A percentile compares a stretch with the other conserved stretches of the same genome.
Conservation (phyloP, 495 filamentous ascomycete genomes). For the Trichoderma reesei region DNA sequence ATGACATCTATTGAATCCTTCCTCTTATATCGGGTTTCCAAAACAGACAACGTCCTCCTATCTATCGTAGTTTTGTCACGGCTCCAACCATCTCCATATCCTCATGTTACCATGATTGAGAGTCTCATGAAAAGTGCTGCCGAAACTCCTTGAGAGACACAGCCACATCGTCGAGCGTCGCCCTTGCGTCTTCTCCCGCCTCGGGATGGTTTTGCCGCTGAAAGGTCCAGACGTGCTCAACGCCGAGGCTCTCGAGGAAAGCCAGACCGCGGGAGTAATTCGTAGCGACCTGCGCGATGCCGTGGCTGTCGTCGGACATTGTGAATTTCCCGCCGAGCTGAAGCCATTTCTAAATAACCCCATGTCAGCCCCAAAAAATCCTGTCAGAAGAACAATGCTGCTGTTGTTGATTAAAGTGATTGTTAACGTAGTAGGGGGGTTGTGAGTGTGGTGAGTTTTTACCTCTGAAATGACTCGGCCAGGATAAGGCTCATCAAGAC, state of each 20-base stretch:
- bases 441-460: background rate
- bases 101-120: background rate
- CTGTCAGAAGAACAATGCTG: too few relatives aligned
- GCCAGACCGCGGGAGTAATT: conserved; percentile 41
- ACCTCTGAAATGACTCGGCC: conserved; percentile 68
- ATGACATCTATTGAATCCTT: background rate
- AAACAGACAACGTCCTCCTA: background rate
- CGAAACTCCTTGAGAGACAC: background rate
- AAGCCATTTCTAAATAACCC: conserved; percentile 25
- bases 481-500: conserved; percentile 84
- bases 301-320: conserved; percentile 86
- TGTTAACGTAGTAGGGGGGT: conserved; percentile 11
- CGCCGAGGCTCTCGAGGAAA: conserved; percentile 42
- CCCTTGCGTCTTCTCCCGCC: background rate
- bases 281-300: conserved; percentile 65
- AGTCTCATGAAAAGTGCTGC: background rate
- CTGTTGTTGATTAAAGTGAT: too few relatives aligned
- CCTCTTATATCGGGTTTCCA: background rate
- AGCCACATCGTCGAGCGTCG: background rate
- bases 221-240: conserved; percentile 40
- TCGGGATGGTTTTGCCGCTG: conserved; percentile 13
- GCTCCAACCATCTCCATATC: background rate
- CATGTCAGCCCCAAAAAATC: background rate
- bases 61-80: background rate
- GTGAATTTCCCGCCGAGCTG: conserved; percentile 67